Evolutionary conservation across 352 stramenopile genomes (phyloP).

Genomic region (Pythium pectinolyticum): DNA sequence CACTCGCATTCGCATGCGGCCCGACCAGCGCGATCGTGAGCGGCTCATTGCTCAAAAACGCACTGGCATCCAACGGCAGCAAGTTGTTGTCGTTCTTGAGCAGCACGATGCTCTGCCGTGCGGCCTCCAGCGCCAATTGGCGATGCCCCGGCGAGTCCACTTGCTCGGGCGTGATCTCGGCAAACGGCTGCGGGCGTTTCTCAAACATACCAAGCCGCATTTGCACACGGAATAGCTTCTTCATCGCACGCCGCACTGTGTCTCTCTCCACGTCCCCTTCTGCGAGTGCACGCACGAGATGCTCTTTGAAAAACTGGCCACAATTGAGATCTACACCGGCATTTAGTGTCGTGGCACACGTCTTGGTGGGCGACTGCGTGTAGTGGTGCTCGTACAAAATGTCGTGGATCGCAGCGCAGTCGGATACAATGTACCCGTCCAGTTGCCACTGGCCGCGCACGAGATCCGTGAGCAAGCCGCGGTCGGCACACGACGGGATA

Average conservation of each 20-base stretch:
- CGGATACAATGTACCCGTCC: conserved; percentile 91
- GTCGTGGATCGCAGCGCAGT: conserved; percentile 89
- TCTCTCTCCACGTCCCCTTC: conserved; percentile 58
- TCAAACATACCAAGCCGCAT: conserved; percentile 92
- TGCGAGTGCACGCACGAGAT: conserved; percentile 63
- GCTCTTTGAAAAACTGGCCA: conserved; percentile 60
- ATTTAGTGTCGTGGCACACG: conserved; percentile 55
- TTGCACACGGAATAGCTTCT: conserved; percentile 79
- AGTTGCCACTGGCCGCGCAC: conserved; percentile 88
- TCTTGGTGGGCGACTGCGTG: conserved; percentile 58
- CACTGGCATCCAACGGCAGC: conserved; percentile 51
- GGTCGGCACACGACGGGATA: conserved; percentile 88
- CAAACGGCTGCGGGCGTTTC: conserved; percentile 59
- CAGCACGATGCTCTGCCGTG: conserved; percentile 80
- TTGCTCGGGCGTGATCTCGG: conserved; percentile 43
- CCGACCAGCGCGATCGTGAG: conserved; percentile 66
- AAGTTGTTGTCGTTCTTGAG: conserved; percentile 82
- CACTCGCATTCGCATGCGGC: conserved; percentile 67
- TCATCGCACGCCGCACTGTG: conserved; percentile 66
- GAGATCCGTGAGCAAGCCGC: conserved; percentile 68
- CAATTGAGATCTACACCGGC: conserved; percentile 88
- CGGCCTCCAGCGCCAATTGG: conserved; percentile 60
- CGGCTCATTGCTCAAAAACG: conserved; percentile 22
- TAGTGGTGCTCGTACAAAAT: conserved; percentile 80
- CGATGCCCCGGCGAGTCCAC: conserved; percentile 60